Evolutionary conservation across 257 asterid species (phyloP).

Genomic region (Osmanthus fragrans): DNA sequence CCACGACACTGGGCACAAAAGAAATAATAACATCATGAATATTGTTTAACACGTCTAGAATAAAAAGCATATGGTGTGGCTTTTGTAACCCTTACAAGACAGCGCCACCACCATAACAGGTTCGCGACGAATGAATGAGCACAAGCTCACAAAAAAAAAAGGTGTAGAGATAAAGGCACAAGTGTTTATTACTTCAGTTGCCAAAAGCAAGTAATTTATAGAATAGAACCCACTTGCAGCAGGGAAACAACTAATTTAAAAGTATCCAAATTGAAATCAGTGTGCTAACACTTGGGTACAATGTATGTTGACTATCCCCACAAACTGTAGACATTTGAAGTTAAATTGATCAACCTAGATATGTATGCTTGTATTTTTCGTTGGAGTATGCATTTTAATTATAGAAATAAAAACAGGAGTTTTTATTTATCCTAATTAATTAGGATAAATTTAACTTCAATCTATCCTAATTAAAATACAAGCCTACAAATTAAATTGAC

Average conservation of each 20-base stretch:
- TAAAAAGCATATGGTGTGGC: neutral
- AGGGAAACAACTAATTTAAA: neutral
- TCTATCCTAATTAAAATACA: too few species aligned
- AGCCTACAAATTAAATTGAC: too few species aligned
- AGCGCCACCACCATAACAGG: too few species aligned
- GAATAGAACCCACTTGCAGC: neutral
- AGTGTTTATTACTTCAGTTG: neutral
- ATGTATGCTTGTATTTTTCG: too few species aligned
- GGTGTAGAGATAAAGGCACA: neutral
- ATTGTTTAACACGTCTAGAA: neutral
- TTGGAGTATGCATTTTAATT: too few species aligned
- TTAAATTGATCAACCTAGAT: conserved; percentile 1
- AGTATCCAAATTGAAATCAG: conserved; percentile 21
- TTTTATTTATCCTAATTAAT: too few species aligned
- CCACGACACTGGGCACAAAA: neutral
- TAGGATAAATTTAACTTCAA: too few species aligned
- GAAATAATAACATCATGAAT: too few species aligned
- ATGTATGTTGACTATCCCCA: conserved; percentile 1
- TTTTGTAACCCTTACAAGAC: neutral
- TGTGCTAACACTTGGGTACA: neutral
- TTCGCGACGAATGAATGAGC: neutral
- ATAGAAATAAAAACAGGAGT: too few species aligned
- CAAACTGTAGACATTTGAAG: conserved; percentile 15
- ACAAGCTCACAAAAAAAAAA: neutral
- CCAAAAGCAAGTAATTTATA: neutral